phyloP scores from a whole-genome alignment of 805 yeast species.

The Candida loeiensis region DNA sequence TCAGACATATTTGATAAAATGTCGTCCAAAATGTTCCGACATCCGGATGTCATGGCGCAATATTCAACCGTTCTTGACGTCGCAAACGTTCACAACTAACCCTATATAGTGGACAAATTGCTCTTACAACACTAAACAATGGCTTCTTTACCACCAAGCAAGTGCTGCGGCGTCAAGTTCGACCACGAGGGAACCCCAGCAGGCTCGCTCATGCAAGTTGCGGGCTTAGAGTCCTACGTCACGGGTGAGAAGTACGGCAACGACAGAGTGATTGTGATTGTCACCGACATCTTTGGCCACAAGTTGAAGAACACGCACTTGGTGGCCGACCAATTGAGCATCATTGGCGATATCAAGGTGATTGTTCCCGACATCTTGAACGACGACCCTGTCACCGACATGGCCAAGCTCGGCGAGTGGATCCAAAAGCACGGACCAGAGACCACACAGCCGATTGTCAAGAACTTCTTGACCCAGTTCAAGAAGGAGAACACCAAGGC shows the following conservation, averaged over 20 bases:
- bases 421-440: constrained; percentile 12
- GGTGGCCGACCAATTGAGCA: constrained; percentile 26
- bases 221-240: constrained; percentile 28
- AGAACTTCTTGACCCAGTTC: constrained; percentile 8
- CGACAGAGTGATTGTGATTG: constrained; percentile 22
- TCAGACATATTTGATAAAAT: constrained; percentile 6
- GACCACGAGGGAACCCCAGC: constrained; percentile 28
- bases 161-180: constrained; percentile 21
- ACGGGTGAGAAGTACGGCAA: constrained; percentile 20
- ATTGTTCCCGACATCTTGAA: constrained; percentile 30
- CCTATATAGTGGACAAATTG: too few species aligned
- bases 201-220: constrained; percentile 19
- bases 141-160: constrained; percentile 15
- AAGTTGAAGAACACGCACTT: constrained; percentile 25
- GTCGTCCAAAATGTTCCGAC: too few species aligned
- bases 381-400: constrained; percentile 19
- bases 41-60: not conserved
- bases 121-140: constrained; percentile 4
- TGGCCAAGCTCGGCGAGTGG: constrained; percentile 7
- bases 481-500: constrained; percentile 7
- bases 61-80: too few species aligned
- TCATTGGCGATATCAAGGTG: constrained; percentile 17
- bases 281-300: constrained; percentile 30
- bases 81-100: too few species aligned
- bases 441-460: constrained; percentile 12